Conservation (phyloP, 495 filamentous ascomycete genomes). For the Xylaria longipes region DNA sequence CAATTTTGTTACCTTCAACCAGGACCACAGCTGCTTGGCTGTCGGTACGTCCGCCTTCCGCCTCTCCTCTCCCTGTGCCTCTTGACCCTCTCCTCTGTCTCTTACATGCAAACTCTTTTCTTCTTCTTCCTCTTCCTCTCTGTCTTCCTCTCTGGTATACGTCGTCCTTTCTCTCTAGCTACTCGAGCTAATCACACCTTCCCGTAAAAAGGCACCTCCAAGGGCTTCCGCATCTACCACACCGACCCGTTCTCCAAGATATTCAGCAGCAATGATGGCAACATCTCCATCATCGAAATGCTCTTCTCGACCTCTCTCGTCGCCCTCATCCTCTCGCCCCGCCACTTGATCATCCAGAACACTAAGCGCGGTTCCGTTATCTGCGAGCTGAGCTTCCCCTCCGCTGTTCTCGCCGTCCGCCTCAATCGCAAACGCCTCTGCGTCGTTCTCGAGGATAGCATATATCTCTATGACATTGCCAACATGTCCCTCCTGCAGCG, state of each 20-base stretch:
- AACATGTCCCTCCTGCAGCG: slow-evolving; percentile 94
- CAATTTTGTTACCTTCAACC: slow-evolving; percentile 99
- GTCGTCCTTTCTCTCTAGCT: neutral
- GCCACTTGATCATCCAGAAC: slow-evolving; percentile 92
- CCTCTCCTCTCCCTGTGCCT: neutral
- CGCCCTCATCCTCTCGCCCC: slow-evolving; percentile 85
- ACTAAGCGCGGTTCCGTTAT: slow-evolving; percentile 97
- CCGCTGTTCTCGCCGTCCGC: slow-evolving; percentile 88
- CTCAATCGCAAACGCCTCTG: slow-evolving; percentile 93
- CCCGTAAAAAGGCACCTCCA: slow-evolving; percentile 67
- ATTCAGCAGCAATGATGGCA: slow-evolving; percentile 89
- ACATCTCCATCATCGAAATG: slow-evolving; percentile 96
- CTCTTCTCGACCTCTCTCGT: slow-evolving; percentile 99
- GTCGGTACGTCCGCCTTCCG: slow-evolving; percentile 68
- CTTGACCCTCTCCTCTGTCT: neutral
- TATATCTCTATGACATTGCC: slow-evolving; percentile 97
- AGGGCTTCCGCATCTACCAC: slow-evolving; percentile 93
- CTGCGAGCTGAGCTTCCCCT: slow-evolving; percentile 97
- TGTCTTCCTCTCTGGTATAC: neutral
- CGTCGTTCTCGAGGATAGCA: slow-evolving; percentile 91
- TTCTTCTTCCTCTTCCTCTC: too few relatives aligned
- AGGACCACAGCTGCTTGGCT: slow-evolving; percentile 95
- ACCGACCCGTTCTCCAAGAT: slow-evolving; percentile 94
- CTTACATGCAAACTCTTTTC: neutral
- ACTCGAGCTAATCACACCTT: slow-evolving; percentile 11